phyloP scores from a whole-genome alignment of 345 rosid species.

The Durio zibethinus region DNA sequence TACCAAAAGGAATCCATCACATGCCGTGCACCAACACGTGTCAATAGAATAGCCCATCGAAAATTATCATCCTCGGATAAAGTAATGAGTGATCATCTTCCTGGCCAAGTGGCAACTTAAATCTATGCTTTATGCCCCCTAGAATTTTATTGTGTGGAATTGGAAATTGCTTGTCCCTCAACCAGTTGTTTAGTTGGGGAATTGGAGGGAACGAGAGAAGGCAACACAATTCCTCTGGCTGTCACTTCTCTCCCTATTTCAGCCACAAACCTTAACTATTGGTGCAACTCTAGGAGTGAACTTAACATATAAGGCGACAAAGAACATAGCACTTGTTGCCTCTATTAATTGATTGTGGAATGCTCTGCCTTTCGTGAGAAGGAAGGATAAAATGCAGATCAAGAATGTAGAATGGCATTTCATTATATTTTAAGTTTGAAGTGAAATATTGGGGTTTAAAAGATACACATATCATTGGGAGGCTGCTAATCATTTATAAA shows the following conservation, averaged over 20 bases:
- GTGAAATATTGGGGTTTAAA: constrained; percentile 9
- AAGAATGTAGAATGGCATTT: neutral
- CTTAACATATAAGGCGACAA: neutral
- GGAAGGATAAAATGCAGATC: neutral
- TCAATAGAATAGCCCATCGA: constrained; percentile 42
- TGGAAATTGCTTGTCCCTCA: constrained; percentile 23
- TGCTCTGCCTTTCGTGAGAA: neutral
- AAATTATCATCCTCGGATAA: constrained; percentile 69
- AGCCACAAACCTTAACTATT: constrained; percentile 12
- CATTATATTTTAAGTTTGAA: neutral
- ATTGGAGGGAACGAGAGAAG: neutral
- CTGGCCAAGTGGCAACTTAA: constrained; percentile 40
- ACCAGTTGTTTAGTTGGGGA: neutral
- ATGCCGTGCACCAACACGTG: constrained; percentile 36
- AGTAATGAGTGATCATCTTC: constrained; percentile 52
- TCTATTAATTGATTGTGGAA: neutral
- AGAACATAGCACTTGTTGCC: neutral
- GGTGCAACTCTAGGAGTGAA: neutral
- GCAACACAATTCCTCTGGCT: constrained; percentile 7
- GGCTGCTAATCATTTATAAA: neutral
- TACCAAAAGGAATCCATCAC: constrained; percentile 34
- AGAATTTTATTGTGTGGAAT: constrained; percentile 23
- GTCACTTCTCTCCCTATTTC: neutral
- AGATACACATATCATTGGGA: constrained; percentile 20
- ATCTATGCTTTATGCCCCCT: constrained; percentile 20